Evolutionary conservation across 139 green algal species (phyloP), one percentile per base, ranked within the genome.

Genomic region (Asterochloris erici): DNA sequence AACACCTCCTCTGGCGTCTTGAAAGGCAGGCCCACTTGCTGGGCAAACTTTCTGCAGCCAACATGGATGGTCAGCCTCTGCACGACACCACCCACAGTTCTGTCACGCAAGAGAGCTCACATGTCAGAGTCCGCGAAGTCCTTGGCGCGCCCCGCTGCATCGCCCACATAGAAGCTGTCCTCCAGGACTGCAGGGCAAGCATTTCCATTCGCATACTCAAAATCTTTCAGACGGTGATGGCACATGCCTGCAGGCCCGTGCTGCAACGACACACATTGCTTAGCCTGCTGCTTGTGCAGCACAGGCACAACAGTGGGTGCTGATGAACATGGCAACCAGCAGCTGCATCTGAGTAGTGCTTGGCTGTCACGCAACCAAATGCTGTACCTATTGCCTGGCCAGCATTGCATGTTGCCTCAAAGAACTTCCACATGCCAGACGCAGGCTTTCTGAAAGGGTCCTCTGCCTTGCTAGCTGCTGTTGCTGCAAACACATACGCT

Each of bases 151-250:
- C 93, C 93, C 1, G 90, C 93, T 16, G 89, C 89, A 73, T 96
- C 93, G 19, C 93, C 93, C 2, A 93, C 88, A 79, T 84, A 96
- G 84, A 93, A 94, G 84, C 84, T 88, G 29, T 84, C 28, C n/a
- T 78, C 73, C 63, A 88, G 73, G 81, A 95, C 88, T 88, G 85
- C 83, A 77, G 73, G 54, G 13, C 68, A 81, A 63, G 21, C 16
- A 47, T 66, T 11, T 9, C 63, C 11, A 11, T 68, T 64, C 9
- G 17, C 60, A 28, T 28, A n/a, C 24, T 12, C 10, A 29, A 15
- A 6, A 15, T 16, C 11, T 11, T 16, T 12, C 19, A 63, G 15
- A 26, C n/a, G 47, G 62, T 10, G 11, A n/a, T 10, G 24, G 47
- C 47, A 19, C 29, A 28, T 64, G 12, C 19, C 1, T 12, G 4